These are phyloP conservation scores for Ramaria sp. DNA, from an alignment of 768 basidiomycete genomes.

Conservation along the genomic window DNA sequence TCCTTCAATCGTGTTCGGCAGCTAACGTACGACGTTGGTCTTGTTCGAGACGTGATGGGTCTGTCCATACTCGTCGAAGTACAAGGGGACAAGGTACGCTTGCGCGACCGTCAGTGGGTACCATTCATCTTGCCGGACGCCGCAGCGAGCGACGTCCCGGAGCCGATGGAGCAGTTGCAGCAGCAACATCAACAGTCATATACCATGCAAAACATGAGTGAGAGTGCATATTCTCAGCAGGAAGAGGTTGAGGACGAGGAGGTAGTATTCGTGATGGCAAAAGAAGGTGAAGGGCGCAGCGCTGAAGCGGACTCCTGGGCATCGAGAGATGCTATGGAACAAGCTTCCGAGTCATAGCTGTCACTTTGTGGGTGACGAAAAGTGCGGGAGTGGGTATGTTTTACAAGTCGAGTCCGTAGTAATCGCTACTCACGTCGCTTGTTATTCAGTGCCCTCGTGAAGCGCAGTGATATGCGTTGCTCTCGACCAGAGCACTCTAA, in stretches of 20 bases:
- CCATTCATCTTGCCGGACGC: constrained; percentile 56
- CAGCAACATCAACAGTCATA: neutral
- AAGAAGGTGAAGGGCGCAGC: constrained; percentile 26
- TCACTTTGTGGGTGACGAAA: neutral
- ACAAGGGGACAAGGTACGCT: constrained; percentile 54
- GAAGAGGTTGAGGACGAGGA: constrained; percentile 65
- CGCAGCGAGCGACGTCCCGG: constrained; percentile 33
- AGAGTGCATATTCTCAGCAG: constrained; percentile 21
- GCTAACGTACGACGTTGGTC: constrained; percentile 40
- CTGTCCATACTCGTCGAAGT: constrained; percentile 67
- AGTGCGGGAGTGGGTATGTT: neutral
- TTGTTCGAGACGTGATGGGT: constrained; percentile 61
- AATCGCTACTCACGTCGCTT: neutral
- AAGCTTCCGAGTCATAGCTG: neutral
- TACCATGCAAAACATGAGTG: neutral
- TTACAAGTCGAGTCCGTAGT: neutral
- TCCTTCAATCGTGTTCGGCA: constrained; percentile 78
- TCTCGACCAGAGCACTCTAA: neutral
- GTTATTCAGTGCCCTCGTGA: neutral
- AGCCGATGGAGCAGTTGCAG: constrained; percentile 12
- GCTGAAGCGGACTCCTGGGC: neutral
- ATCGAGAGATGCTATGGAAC: neutral
- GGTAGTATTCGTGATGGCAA: constrained; percentile 60
- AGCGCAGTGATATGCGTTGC: neutral
- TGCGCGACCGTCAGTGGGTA: constrained; percentile 50